Conservation (phyloP, 2,329 filamentous ascomycete species). For the Paecilomyces sp. region DNA sequence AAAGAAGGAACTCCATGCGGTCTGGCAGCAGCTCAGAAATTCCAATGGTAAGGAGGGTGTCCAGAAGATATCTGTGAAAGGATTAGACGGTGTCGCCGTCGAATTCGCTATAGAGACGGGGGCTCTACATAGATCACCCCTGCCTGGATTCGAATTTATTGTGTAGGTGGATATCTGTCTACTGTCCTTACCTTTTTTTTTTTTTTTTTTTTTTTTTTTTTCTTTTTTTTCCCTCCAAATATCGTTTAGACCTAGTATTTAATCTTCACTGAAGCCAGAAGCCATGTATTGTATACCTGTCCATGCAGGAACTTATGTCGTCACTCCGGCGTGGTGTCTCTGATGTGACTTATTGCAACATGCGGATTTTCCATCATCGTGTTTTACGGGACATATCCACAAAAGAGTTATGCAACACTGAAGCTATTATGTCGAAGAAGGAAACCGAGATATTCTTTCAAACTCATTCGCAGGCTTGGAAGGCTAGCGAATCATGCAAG, state of each 20-base stretch:
- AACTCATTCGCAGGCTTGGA: conserved; percentile 1
- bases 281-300: not conserved
- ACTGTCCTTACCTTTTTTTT: too few species aligned
- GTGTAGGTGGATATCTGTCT: not conserved
- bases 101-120: conserved; percentile 3
- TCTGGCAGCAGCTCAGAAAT: conserved; percentile 1
- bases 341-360: conserved; percentile 1
- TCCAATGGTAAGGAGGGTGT: not conserved
- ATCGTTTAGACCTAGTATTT: not conserved
- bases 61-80: conserved; percentile 1
- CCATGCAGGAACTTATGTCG: not conserved
- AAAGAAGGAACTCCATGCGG: conserved; percentile 1
- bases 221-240: not conserved
- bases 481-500: conserved; percentile 1
- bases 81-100: conserved; percentile 1
- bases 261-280: not conserved
- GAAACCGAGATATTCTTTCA: conserved; percentile 2
- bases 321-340: too few species aligned
- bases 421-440: not conserved
- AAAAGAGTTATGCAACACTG: not conserved
- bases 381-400: conserved; percentile 1
- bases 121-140: not conserved
- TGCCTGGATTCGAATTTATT: conserved; percentile 1
- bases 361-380: conserved; percentile 3
- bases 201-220: too few species aligned